phyloP scores from a whole-genome alignment of 2,329 filamentous ascomycete genomes.

The Exutisphaerella laricina region DNA sequence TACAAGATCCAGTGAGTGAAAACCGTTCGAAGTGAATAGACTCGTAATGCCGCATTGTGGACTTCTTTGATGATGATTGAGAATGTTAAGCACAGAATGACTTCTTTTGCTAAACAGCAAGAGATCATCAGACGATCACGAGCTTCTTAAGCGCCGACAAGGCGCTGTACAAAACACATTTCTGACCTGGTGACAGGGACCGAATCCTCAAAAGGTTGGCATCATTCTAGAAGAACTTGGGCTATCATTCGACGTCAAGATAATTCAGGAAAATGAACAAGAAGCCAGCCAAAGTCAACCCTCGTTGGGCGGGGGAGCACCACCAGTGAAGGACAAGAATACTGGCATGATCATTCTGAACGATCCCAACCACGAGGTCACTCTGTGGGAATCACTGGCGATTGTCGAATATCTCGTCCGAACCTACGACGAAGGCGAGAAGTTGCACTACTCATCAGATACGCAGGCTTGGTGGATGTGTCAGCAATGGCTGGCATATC shows the following conservation, averaged over 20 bases:
- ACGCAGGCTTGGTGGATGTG: not conserved
- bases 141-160: too few species aligned
- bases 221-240: not conserved
- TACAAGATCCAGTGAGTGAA: too few species aligned
- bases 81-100: too few species aligned
- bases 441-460: not conserved
- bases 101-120: too few species aligned
- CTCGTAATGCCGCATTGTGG: too few species aligned
- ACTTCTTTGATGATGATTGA: too few species aligned
- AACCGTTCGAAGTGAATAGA: too few species aligned
- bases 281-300: too few species aligned
- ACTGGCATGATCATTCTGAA: slow-evolving; percentile 1
- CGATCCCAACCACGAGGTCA: not conserved
- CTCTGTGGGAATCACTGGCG: not conserved
- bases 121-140: too few species aligned
- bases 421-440: not conserved
- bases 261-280: not conserved
- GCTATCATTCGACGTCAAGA: not conserved
- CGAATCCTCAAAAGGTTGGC: not conserved
- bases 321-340: not conserved
- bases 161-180: too few species aligned
- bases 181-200: not conserved
- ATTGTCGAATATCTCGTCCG: not conserved
- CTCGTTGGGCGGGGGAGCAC: not conserved
- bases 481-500: not conserved